A percentile compares a stretch with the other conserved stretches of the same genome.
Conservation (phyloP, 306 rosid species). For the Crataegus laevigata region DNA sequence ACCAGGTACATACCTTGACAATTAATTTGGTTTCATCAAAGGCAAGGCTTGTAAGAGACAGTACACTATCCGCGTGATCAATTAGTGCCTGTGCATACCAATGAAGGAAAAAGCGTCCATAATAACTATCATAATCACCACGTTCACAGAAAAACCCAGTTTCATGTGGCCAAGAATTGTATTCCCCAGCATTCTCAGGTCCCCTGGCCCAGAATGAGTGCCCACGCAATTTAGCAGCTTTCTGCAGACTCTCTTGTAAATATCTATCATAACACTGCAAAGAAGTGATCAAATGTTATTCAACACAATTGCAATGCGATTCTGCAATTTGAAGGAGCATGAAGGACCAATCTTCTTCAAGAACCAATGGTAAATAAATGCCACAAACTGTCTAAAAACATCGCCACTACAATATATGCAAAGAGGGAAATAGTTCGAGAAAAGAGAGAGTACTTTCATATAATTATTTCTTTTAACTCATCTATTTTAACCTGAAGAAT, state of each 20-base stretch:
- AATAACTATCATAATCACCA: constrained; percentile 95
- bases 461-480: neutral
- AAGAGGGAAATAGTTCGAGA: neutral
- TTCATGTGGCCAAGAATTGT: constrained; percentile 90
- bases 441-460: neutral
- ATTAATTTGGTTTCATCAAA: constrained; percentile 76
- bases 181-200: constrained; percentile 90
- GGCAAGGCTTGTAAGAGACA: constrained; percentile 93
- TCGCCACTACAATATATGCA: neutral
- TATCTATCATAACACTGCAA: constrained; percentile 89
- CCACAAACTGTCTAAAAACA: neutral
- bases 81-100: constrained; percentile 84
- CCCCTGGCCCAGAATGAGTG: constrained; percentile 94
- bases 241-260: constrained; percentile 68
- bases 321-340: neutral
- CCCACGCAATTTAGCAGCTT: constrained; percentile 85
- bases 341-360: neutral
- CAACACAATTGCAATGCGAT: neutral
- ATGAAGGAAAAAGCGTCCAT: constrained; percentile 93
- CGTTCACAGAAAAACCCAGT: constrained; percentile 94
- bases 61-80: constrained; percentile 81
- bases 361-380: neutral
- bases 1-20: constrained; percentile 59
- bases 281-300: neutral
- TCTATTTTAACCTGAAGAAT: neutral